Percentiles rank a stretch among this genome's conserved stretches.
Conservation (phyloP, 345 rosid genomes). For the Hypericum androsaemum region DNA sequence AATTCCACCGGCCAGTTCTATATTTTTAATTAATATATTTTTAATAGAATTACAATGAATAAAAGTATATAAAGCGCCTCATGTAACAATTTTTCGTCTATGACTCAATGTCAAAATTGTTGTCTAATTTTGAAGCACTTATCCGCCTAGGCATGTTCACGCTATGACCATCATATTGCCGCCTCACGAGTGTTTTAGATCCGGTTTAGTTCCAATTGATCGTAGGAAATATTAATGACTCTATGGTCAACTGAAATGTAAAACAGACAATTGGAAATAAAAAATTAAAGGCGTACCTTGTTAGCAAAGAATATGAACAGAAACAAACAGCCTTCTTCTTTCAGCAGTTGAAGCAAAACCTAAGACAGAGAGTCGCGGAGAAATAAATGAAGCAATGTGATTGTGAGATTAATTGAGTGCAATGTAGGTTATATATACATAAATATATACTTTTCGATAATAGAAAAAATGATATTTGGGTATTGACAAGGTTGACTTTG, state of each 20-base stretch:
- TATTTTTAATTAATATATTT: too few species aligned
- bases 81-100: too few species aligned
- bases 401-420: conserved; percentile 22
- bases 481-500: conserved; percentile 37
- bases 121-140: too few species aligned
- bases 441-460: conserved; percentile 8
- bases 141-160: too few species aligned
- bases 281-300: conserved; percentile 18
- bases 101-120: too few species aligned
- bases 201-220: too few species aligned
- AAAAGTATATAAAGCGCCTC: too few species aligned
- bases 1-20: too few species aligned
- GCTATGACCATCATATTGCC: too few species aligned
- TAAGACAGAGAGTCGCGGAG: conserved; percentile 14
- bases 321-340: conserved; percentile 25
- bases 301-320: conserved; percentile 19
- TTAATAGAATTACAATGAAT: too few species aligned
- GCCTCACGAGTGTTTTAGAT: too few species aligned
- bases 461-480: neutral
- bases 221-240: too few species aligned
- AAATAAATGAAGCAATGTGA: conserved; percentile 6
- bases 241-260: neutral
- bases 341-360: conserved; percentile 34
- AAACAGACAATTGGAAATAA: neutral
- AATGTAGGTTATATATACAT: conserved; percentile 12